phyloP scores from a whole-genome alignment of 2,329 filamentous ascomycete genomes.

The Claviceps capensis region DNA sequence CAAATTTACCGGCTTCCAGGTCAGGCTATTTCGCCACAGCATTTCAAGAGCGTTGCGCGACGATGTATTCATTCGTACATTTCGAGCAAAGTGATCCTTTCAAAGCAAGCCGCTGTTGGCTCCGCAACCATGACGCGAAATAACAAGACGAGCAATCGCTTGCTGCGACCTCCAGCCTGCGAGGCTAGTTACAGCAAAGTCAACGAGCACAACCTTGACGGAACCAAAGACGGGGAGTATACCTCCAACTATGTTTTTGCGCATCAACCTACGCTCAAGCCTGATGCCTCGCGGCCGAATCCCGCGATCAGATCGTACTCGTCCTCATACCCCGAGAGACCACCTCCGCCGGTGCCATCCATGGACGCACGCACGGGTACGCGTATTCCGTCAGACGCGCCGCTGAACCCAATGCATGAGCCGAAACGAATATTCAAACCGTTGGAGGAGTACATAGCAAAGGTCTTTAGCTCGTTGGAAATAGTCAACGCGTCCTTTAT shows the following conservation, averaged over 20 bases:
- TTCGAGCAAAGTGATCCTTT: conserved; percentile 12
- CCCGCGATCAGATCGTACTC: conserved; percentile 26
- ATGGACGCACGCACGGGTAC: conserved; percentile 8
- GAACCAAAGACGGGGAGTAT: neutral
- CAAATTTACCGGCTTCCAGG: conserved; percentile 7
- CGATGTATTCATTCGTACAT: conserved; percentile 21
- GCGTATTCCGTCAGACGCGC: conserved; percentile 6
- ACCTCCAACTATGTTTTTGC: conserved; percentile 20
- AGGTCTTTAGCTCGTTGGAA: conserved; percentile 54
- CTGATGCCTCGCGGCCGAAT: conserved; percentile 15
- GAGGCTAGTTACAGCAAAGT: neutral
- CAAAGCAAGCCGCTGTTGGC: neutral
- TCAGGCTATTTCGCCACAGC: conserved; percentile 19
- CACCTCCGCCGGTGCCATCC: conserved; percentile 11
- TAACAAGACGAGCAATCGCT: neutral
- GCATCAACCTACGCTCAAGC: conserved; percentile 23
- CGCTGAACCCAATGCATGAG: conserved; percentile 14
- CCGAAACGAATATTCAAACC: conserved; percentile 55
- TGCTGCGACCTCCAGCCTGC: neutral
- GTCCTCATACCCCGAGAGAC: conserved; percentile 29
- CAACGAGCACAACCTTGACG: neutral
- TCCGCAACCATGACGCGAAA: neutral
- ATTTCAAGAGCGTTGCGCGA: conserved; percentile 19
- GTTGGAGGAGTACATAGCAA: conserved; percentile 64
- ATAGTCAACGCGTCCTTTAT: conserved; percentile 68